phyloP scores from a whole-genome alignment of 73 alveolate genomes.

The Paramecium tetraurelia region DNA sequence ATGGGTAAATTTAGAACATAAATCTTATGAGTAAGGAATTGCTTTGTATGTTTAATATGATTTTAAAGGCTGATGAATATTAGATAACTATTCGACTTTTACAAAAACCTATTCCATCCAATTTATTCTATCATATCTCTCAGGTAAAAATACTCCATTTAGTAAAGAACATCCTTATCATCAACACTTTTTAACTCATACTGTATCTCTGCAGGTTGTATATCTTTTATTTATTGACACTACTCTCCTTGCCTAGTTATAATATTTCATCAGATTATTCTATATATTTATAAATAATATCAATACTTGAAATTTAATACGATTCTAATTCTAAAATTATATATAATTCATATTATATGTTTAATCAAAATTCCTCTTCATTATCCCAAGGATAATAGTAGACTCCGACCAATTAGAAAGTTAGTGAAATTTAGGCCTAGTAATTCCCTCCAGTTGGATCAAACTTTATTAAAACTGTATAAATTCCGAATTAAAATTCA shows the following conservation, averaged over 20 bases:
- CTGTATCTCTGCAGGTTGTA: neutral
- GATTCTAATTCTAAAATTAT: no score
- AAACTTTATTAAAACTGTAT: neutral
- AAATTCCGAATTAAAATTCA: no score
- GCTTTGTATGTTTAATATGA: no score
- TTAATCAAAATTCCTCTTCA: no score
- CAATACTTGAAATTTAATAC: no score
- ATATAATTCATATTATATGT: neutral
- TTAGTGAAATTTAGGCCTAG: neutral
- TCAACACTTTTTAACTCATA: neutral
- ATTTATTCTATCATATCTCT: neutral
- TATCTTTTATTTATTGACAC: neutral
- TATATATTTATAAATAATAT: no score
- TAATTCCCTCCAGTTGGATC: neutral
- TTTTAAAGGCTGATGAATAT: neutral
- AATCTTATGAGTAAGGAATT: neutral
- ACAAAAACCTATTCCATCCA: neutral
- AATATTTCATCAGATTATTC: neutral
- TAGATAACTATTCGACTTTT: neutral
- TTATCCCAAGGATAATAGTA: neutral
- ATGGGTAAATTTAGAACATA: neutral
- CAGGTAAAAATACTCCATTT: neutral
- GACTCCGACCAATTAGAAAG: neutral
- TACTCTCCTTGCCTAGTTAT: neutral
- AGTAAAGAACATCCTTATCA: conserved; percentile 21